Evolutionary conservation across 768 basidiomycete species (phyloP).

Genomic region (Cystobasidium ongulense): DNA sequence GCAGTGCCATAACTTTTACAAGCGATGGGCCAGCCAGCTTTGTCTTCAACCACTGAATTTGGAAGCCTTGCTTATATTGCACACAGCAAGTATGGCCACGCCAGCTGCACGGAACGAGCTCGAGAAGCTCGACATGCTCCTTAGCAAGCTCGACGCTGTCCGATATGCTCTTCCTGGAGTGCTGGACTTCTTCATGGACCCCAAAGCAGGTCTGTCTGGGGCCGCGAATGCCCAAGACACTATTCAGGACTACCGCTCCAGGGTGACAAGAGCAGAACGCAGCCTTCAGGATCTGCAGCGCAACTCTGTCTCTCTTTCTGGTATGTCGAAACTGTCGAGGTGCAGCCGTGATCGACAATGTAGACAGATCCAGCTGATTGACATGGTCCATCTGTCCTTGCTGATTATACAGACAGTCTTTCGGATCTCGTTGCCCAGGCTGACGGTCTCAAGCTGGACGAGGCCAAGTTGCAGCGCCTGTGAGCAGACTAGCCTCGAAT

Average conservation of each 20-base stretch:
- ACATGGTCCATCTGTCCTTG: no score
- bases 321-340: background rate
- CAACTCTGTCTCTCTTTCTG: background rate
- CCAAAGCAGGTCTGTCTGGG: background rate
- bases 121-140: slow-evolving; percentile 22
- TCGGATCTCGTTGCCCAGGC: background rate
- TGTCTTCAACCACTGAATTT: background rate
- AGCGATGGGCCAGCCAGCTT: background rate
- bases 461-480: background rate
- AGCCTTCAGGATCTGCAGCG: background rate
- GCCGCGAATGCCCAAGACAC: background rate
- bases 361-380: background rate
- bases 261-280: background rate
- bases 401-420: background rate
- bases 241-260: background rate
- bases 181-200: background rate
- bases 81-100: background rate
- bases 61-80: no score
- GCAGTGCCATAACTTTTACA: no score
- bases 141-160: slow-evolving; percentile 28
- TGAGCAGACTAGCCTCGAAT: no score
- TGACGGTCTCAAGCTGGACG: background rate
- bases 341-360: background rate
- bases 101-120: slow-evolving; percentile 12
- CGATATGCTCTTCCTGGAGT: slow-evolving; percentile 20